Base-by-base conservation (phyloP, 108 stramenopile genomes). In the Cyclostephanos tholiformis region DNA sequence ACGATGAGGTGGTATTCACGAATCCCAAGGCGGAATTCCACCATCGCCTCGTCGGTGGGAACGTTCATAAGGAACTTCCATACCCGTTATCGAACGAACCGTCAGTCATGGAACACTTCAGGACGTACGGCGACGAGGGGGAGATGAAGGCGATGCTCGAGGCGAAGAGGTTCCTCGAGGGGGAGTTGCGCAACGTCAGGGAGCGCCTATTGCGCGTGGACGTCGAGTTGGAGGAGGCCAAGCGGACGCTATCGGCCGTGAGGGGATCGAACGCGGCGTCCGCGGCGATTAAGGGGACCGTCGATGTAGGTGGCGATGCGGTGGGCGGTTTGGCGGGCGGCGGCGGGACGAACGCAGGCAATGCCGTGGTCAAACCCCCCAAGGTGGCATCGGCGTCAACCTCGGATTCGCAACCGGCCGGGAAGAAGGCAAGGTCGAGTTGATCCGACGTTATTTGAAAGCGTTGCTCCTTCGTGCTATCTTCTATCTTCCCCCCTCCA, bases 1-100 rank as follows among this genome's bases (percentile, higher is more conserved):
- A 97, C 88, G 97, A 99, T 71, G 97, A 98, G 77, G 93, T 99
- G 6, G 96, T 99, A 4, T 98, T 98, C 77, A 95, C 95, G 10
- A 86, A 96, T 77, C 95, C 95, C 26, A 80, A 72, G 14, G 88
- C 86, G 65, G 65, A 67, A 36, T 93, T 94, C 75, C 91, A 86
- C 68, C 68, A 80, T 30, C 65, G 84, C 26, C 67, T 95, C 38
- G 58, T 84, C 57, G 65, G 58, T 27, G 67, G 55, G 29, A 38
- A 60, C 0, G 60, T 65, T 1, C 48, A 61, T 19, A 63, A 11
- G 23, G 38, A 43, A 23, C 16, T 73, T 6, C 50, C 88, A 4
- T 78, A 80, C 17, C 78, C 78, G 20, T 64, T 85, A 13, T 68
- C 69, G 6, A 39, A 81, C 51, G 83, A 91, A 65, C 68, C 76